A percentile compares a stretch with the other conserved stretches of the same genome.
These are phyloP conservation scores for Kalmusia sp. DNA, from an alignment of 2,329 filamentous ascomycete genomes.

Conservation along the genomic window DNA sequence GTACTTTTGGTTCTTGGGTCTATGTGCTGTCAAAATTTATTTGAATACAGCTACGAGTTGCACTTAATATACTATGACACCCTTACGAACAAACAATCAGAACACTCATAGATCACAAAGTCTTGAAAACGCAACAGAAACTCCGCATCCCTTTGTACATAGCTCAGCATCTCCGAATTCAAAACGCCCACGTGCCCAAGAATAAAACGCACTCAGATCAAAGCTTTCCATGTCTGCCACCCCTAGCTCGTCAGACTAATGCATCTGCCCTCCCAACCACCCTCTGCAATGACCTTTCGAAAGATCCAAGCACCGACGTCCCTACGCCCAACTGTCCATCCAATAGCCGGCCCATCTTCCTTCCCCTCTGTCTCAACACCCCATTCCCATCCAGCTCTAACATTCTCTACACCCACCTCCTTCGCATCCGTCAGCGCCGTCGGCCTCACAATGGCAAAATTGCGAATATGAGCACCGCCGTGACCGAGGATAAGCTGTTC, in stretches of 20 bases:
- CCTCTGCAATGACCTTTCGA: slow-evolving; percentile 37
- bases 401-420: slow-evolving; percentile 27
- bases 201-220: too few species aligned
- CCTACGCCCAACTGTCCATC: slow-evolving; percentile 45
- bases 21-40: too few species aligned
- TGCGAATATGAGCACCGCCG: slow-evolving; percentile 22
- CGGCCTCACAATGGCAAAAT: slow-evolving; percentile 46
- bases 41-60: too few species aligned
- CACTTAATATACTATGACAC: too few species aligned
- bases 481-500: slow-evolving; percentile 38
- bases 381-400: slow-evolving; percentile 44
- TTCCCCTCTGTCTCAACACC: background rate
- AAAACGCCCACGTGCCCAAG: too few species aligned
- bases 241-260: slow-evolving; percentile 46
- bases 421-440: slow-evolving; percentile 45
- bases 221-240: too few species aligned
- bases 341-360: slow-evolving; percentile 25
- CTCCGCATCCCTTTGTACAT: too few species aligned
- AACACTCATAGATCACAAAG: too few species aligned
- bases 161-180: too few species aligned
- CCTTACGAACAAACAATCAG: too few species aligned
- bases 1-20: too few species aligned
- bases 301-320: slow-evolving; percentile 53
- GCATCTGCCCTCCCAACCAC: slow-evolving; percentile 38
- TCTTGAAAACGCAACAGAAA: too few species aligned